Percentiles rank a stretch among this genome's conserved stretches.
These are phyloP conservation scores for Mycotypha africana DNA, from an alignment of 371 early-diverging fungal genomes.

Conservation along the genomic window DNA sequence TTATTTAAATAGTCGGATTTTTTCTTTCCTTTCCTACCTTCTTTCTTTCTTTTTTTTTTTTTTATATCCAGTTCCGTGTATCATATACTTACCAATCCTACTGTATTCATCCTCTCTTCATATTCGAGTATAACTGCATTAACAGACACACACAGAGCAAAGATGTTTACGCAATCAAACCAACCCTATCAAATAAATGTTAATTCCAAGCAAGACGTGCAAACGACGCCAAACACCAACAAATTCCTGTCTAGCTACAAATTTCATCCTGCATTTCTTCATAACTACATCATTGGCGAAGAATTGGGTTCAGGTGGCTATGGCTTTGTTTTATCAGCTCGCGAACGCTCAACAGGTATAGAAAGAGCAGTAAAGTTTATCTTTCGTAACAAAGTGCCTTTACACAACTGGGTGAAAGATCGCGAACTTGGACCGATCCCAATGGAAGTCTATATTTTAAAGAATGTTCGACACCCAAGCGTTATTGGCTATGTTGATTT, in stretches of 20 bases:
- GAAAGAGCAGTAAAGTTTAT: slow-evolving; percentile 83
- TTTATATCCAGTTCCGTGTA: too few species aligned
- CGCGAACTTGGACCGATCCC: slow-evolving; percentile 60
- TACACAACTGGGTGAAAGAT: slow-evolving; percentile 55
- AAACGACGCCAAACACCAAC: too few species aligned
- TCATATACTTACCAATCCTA: too few species aligned
- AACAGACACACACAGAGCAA: too few species aligned
- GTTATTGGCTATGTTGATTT: slow-evolving; percentile 66
- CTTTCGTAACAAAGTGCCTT: slow-evolving; percentile 57
- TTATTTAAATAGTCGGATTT: too few species aligned
- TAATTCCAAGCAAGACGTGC: too few species aligned
- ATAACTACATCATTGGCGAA: slow-evolving; percentile 52
- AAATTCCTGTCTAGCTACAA: slow-evolving; percentile 1
- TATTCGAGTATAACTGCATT: too few species aligned
- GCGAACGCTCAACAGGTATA: slow-evolving; percentile 36
- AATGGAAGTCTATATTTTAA: slow-evolving; percentile 69
- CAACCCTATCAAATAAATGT: too few species aligned
- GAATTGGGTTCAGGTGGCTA: slow-evolving; percentile 78
- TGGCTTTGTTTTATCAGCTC: slow-evolving; percentile 69
- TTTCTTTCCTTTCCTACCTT: too few species aligned
- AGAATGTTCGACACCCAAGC: slow-evolving; percentile 61
- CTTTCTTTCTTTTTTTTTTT: too few species aligned
- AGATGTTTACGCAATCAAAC: too few species aligned
- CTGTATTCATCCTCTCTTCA: too few species aligned
- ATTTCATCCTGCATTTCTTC: slow-evolving; percentile 41